These are phyloP conservation scores for Venturiaceae sp. DNA, from an alignment of 2,329 filamentous ascomycete genomes.

Conservation along the genomic window DNA sequence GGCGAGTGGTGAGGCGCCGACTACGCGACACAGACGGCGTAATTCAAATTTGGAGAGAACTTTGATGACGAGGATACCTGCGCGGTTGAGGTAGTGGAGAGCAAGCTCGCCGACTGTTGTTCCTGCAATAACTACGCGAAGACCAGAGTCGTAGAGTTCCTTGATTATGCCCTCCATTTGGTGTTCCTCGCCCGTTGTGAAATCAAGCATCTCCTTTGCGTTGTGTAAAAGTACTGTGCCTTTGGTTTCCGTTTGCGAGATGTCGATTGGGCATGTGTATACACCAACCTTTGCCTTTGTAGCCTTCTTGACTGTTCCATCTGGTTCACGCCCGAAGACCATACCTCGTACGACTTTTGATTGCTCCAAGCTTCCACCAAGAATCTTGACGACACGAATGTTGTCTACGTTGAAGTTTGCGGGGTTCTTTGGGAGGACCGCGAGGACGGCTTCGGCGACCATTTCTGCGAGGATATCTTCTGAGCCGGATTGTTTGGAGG, in stretches of 20 bases:
- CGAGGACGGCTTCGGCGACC: slow-evolving; percentile 74
- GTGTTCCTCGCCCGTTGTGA: slow-evolving; percentile 90
- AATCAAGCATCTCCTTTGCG: slow-evolving; percentile 97
- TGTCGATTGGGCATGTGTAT: slow-evolving; percentile 93
- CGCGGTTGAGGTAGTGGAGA: slow-evolving; percentile 95
- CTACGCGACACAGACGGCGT: slow-evolving; percentile 86
- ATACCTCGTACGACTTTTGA: slow-evolving; percentile 93
- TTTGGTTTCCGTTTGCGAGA: slow-evolving; percentile 95
- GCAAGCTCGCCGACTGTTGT: slow-evolving; percentile 93
- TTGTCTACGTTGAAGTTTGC: slow-evolving; percentile 98
- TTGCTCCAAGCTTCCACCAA: slow-evolving; percentile 92
- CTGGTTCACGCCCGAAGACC: slow-evolving; percentile 95
- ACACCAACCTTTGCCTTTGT: slow-evolving; percentile 91
- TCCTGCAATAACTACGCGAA: slow-evolving; percentile 86
- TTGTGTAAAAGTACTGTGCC: slow-evolving; percentile 95
- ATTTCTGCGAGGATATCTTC: slow-evolving; percentile 81
- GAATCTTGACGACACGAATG: slow-evolving; percentile 97
- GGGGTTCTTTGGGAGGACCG: slow-evolving; percentile 92
- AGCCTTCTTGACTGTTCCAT: slow-evolving; percentile 81
- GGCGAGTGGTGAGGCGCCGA: slow-evolving; percentile 92
- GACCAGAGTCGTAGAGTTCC: slow-evolving; percentile 86
- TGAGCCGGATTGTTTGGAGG: slow-evolving; percentile 90
- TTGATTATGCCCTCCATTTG: slow-evolving; percentile 90
- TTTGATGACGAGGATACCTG: slow-evolving; percentile 91
- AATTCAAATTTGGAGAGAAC: slow-evolving; percentile 98